phyloP scores from a whole-genome alignment of 2,329 filamentous ascomycete species.

The Tolypocladium sp. region DNA sequence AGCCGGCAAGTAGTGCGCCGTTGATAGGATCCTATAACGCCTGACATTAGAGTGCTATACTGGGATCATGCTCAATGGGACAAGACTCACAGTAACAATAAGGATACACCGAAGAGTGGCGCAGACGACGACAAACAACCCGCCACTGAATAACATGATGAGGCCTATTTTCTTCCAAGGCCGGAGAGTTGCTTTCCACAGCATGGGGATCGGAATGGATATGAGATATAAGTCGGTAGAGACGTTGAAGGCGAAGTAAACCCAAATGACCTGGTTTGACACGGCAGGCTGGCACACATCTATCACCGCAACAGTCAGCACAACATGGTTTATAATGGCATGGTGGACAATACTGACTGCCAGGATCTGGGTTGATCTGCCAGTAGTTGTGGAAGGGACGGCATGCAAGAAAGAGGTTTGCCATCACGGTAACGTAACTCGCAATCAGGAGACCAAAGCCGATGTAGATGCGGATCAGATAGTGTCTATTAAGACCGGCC shows the following conservation, averaged over 20 bases:
- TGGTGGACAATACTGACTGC: constrained; percentile 27
- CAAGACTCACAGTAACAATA: constrained; percentile 15
- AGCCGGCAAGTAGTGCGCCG: constrained; percentile 29
- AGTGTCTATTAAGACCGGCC: constrained; percentile 28
- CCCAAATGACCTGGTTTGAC: constrained; percentile 39
- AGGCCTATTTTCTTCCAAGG: constrained; percentile 27
- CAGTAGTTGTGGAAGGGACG: constrained; percentile 44
- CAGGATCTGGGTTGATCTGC: constrained; percentile 51
- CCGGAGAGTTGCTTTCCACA: constrained; percentile 26
- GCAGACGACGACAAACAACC: constrained; percentile 29
- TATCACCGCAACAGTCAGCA: constrained; percentile 7
- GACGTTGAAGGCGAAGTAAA: constrained; percentile 43
- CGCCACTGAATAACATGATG: constrained; percentile 28
- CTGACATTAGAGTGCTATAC: not conserved
- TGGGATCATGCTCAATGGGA: not conserved
- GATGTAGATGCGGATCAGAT: constrained; percentile 35
- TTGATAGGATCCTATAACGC: constrained; percentile 25
- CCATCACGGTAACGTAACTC: constrained; percentile 39
- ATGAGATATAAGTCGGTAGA: constrained; percentile 50
- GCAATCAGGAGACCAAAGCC: constrained; percentile 38
- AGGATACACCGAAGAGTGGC: constrained; percentile 24
- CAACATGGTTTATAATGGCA: not conserved
- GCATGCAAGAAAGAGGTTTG: constrained; percentile 43
- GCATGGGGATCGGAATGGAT: constrained; percentile 46
- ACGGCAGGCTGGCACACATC: constrained; percentile 40